A percentile compares a stretch with the other conserved stretches of the same genome.
Conservation (phyloP, 1,284 basidiomycete genomes). For the Anthracocystis panici-leucophaei region DNA sequence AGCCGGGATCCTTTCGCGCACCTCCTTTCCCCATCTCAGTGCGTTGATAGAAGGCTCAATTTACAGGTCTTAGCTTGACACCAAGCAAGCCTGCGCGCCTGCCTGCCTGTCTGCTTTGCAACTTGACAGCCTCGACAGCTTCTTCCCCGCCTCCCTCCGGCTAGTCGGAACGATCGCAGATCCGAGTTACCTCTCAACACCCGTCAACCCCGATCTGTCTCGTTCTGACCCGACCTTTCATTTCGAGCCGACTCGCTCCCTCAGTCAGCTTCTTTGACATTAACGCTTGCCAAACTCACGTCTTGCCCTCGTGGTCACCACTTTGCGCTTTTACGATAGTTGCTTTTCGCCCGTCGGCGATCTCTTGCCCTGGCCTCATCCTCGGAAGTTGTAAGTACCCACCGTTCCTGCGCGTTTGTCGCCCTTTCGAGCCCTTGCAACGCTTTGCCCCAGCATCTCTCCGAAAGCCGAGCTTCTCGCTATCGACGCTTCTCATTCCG, state of each 20-base stretch:
- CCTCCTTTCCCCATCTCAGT: background rate
- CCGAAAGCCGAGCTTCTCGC: constrained; percentile 2
- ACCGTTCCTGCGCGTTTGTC: constrained; percentile 11
- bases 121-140: background rate
- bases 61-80: too few relatives aligned
- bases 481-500: constrained; percentile 4
- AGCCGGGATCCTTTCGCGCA: background rate
- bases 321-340: constrained; percentile 34
- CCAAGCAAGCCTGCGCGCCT: too few relatives aligned
- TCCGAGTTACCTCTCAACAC: background rate
- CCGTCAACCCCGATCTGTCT: background rate
- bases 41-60: background rate
- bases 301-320: background rate
- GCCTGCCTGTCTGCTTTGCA: background rate
- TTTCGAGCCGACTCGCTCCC: background rate
- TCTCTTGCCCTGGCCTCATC: background rate
- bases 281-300: background rate
- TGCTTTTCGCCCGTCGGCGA: background rate
- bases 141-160: background rate
- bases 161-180: constrained; percentile 2
- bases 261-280: background rate
- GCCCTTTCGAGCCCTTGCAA: background rate
- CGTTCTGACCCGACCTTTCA: background rate
- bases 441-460: background rate
- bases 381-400: constrained; percentile 36